A percentile compares a stretch with the other conserved stretches of the same genome.
phyloP scores from a whole-genome alignment of 148 eudicot genomes.

The Silene uniflora region DNA sequence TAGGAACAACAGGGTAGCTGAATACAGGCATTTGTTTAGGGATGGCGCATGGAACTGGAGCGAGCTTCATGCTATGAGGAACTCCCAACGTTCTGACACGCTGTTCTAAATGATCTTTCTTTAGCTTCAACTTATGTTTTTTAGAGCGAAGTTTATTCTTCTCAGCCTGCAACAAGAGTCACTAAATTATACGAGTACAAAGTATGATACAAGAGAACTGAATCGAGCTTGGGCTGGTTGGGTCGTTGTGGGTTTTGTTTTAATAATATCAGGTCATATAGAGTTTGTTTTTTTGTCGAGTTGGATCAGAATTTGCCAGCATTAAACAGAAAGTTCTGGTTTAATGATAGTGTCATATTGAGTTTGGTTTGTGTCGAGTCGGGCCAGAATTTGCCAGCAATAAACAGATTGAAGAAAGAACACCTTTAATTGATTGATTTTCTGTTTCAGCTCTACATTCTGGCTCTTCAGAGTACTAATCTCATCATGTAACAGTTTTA shows the following conservation, averaged over 20 bases:
- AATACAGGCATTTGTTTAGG: conserved; percentile 54
- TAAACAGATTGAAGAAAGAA: background rate
- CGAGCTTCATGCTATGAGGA: conserved; percentile 46
- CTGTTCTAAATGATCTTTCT: conserved; percentile 53
- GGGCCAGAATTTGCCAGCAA: background rate
- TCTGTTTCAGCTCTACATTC: conserved; percentile 37
- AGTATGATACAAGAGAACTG: background rate
- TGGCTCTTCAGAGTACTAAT: conserved; percentile 47
- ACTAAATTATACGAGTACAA: too few relatives aligned
- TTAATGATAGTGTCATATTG: background rate
- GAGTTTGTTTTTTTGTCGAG: too few relatives aligned
- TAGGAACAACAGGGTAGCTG: conserved; percentile 58
- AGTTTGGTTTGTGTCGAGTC: background rate
- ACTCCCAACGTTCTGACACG: conserved; percentile 35
- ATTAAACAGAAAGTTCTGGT: too few relatives aligned
- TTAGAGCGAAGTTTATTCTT: conserved; percentile 65
- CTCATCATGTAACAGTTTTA: conserved; percentile 50
- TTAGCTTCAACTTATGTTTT: conserved; percentile 48
- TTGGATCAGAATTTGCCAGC: too few relatives aligned
- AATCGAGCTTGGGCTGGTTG: background rate
- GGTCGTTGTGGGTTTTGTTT: too few relatives aligned
- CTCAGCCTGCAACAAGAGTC: conserved; percentile 43
- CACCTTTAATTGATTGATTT: conserved; percentile 61
- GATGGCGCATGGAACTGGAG: conserved; percentile 26
- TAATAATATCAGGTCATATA: too few relatives aligned